Percentiles rank a stretch among this genome's conserved stretches.
These are phyloP conservation scores for Limtongozyma cylindracea DNA, from an alignment of 805 yeast species.

Conservation along the genomic window DNA sequence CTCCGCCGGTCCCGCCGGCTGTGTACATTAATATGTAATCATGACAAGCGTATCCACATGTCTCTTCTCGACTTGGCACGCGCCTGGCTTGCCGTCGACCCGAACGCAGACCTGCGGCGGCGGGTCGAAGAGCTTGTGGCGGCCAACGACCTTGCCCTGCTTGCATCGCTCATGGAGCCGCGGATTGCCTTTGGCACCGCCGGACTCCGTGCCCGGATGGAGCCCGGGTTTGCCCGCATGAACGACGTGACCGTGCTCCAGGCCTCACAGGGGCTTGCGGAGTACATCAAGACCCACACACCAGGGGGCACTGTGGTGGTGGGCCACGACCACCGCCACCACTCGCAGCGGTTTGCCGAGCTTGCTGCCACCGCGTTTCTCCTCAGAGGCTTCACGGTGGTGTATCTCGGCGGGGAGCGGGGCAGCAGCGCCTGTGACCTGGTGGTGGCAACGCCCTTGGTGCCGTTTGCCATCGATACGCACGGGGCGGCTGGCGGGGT, in stretches of 20 bases:
- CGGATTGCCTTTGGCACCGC: slow-evolving; percentile 83
- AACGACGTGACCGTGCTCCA: slow-evolving; percentile 75
- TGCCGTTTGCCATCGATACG: slow-evolving; percentile 61
- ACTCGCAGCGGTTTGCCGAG: slow-evolving; percentile 59
- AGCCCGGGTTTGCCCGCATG: slow-evolving; percentile 76
- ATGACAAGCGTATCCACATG: too few relatives aligned
- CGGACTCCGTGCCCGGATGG: slow-evolving; percentile 73
- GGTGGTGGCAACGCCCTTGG: slow-evolving; percentile 67
- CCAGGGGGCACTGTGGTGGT: slow-evolving; percentile 27
- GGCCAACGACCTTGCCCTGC: slow-evolving; percentile 11
- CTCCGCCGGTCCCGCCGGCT: too few relatives aligned
- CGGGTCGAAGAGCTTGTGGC: slow-evolving; percentile 24
- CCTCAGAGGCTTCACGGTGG: slow-evolving; percentile 41
- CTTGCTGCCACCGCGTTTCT: slow-evolving; percentile 58
- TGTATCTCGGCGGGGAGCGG: slow-evolving; percentile 17
- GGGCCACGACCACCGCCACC: slow-evolving; percentile 81
- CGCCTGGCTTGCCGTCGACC: slow-evolving; percentile 14
- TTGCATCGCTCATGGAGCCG: slow-evolving; percentile 23
- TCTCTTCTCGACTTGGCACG: too few relatives aligned
- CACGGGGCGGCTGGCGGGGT: slow-evolving; percentile 53
- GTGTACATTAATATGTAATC: too few relatives aligned
- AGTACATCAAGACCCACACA: slow-evolving; percentile 11
- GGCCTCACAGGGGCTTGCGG: slow-evolving; percentile 66
- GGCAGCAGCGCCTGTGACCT: neutral
- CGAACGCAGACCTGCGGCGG: slow-evolving; percentile 18